These are phyloP conservation scores for Phytophthora fragariae DNA, from an alignment of 352 stramenopile species.

Conservation along the genomic window DNA sequence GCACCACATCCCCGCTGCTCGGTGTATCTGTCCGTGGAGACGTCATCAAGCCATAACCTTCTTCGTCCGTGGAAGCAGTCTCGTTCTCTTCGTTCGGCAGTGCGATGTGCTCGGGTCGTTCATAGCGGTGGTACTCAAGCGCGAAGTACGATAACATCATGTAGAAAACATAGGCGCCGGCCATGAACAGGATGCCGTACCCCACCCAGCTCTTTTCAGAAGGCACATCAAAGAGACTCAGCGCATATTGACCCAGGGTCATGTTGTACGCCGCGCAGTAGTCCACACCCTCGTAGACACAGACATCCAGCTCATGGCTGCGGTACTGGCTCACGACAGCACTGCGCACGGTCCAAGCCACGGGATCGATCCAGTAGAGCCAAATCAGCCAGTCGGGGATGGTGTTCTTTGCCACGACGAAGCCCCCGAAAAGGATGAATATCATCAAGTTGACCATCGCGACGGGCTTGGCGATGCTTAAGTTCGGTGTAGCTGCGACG, in stretches of 20 bases:
- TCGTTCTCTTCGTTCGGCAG: conserved; percentile 36
- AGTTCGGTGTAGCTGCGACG: conserved; percentile 41
- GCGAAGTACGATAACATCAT: conserved; percentile 57
- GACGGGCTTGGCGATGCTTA: conserved; percentile 67
- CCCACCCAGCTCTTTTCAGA: conserved; percentile 53
- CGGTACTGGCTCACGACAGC: conserved; percentile 62
- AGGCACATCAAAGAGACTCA: conserved; percentile 57
- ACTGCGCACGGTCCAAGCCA: conserved; percentile 61
- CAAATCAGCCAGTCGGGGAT: conserved; percentile 70
- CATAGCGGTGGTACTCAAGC: conserved; percentile 71
- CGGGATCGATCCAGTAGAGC: conserved; percentile 79
- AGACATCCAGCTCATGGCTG: conserved; percentile 43
- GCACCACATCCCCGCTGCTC: conserved; percentile 30
- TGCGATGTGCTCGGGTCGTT: conserved; percentile 58
- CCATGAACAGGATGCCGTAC: conserved; percentile 58
- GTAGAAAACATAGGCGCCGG: conserved; percentile 57
- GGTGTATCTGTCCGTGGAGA: conserved; percentile 29
- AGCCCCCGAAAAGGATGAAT: conserved; percentile 77
- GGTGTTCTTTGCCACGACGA: conserved; percentile 58
- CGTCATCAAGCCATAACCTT: conserved; percentile 36
- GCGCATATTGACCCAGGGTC: conserved; percentile 61
- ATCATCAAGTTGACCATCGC: conserved; percentile 63
- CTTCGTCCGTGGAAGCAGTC: conserved; percentile 7
- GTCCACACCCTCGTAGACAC: conserved; percentile 44
- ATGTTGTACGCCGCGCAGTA: conserved; percentile 52